These are phyloP conservation scores for Nematocida ironsii DNA, from an alignment of 371 early-diverging fungal species.

Conservation along the genomic window DNA sequence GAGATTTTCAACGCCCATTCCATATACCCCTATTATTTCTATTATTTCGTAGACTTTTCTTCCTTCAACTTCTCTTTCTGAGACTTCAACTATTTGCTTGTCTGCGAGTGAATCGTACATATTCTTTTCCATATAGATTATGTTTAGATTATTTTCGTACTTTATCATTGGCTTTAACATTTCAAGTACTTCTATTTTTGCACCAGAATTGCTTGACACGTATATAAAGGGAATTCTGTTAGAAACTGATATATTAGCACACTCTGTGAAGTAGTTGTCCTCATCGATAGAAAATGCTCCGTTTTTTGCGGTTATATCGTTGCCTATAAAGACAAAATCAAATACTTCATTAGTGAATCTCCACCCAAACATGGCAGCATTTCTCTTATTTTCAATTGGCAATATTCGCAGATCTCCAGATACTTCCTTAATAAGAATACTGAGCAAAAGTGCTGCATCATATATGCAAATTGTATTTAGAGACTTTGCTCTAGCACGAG, in stretches of 20 bases:
- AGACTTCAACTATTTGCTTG: conserved; percentile 22
- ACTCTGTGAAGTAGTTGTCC: conserved; percentile 83
- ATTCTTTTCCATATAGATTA: conserved; percentile 42
- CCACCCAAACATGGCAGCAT: conserved; percentile 16
- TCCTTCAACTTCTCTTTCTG: neutral
- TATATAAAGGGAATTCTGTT: conserved; percentile 84
- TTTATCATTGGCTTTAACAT: conserved; percentile 73
- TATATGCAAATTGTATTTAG: conserved; percentile 37
- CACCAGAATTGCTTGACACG: conserved; percentile 94
- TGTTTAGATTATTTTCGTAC: conserved; percentile 1
- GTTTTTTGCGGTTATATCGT: conserved; percentile 89
- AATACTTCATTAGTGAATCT: neutral
- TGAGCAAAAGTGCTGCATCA: conserved; percentile 17
- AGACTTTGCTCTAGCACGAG: conserved; percentile 16
- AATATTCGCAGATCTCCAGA: neutral
- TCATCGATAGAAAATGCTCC: conserved; percentile 93
- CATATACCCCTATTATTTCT: conserved; percentile 80
- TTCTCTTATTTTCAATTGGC: conserved; percentile 3
- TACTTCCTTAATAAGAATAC: conserved; percentile 28
- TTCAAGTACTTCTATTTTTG: conserved; percentile 92
- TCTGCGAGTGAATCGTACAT: conserved; percentile 20
- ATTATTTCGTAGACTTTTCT: conserved; percentile 76
- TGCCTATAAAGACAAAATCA: conserved; percentile 73
- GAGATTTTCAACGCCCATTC: conserved; percentile 96
- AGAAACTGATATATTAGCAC: conserved; percentile 79